Evolutionary conservation across 108 stramenopile genomes (phyloP), one percentile per base, ranked within the genome.

Genomic region (Cyclotella cryptica): DNA sequence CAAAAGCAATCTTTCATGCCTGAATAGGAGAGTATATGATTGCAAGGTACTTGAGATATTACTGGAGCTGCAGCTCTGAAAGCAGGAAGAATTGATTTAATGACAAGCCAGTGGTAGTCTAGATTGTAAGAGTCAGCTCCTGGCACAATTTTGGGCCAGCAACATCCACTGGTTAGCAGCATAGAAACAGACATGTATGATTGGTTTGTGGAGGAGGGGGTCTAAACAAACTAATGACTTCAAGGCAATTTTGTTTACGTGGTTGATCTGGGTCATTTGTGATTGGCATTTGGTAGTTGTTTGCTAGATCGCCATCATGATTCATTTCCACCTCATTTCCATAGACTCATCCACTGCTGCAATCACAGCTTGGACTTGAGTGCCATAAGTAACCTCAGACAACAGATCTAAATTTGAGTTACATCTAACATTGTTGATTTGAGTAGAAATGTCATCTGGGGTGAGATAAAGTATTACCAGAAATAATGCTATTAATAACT

Each of bases 21-120:
- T 70, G 40, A n/a, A 75, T 65, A 17, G 71, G 66, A 47, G 67
- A 46, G 35, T 55, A 18, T 21, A 66, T 76, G 59, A 28, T 83
- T 77, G 10, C 52, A 21, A 12, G 54, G 55, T 44, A 83, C 24
- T 69, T 83, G 82, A 26, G 64, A 64, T 12, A 83, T 63, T 15
- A 75, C 82, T 44, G 65, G 68, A 10, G 82, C 82, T 3, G 82
- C 82, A 68, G 82, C 82, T 57, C 82, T 70, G 59, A 76, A 83
- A 15, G 75, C 71, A 10, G 82, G 82, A 0, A 83, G 57, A 45
- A 73, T 53, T 6, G 19, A 40, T 21, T 72, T 29, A 19, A 83
- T 63, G 2, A 75, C 69, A 62, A 55, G 17, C 10, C 39, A 35
- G 30, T 82, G 81, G 43, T 75, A 42, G 19, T 53, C 10, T n/a